A percentile compares a stretch with the other conserved stretches of the same genome.
Conservation (phyloP, 805 yeast species). For the Myxozyma mucilagina region DNA sequence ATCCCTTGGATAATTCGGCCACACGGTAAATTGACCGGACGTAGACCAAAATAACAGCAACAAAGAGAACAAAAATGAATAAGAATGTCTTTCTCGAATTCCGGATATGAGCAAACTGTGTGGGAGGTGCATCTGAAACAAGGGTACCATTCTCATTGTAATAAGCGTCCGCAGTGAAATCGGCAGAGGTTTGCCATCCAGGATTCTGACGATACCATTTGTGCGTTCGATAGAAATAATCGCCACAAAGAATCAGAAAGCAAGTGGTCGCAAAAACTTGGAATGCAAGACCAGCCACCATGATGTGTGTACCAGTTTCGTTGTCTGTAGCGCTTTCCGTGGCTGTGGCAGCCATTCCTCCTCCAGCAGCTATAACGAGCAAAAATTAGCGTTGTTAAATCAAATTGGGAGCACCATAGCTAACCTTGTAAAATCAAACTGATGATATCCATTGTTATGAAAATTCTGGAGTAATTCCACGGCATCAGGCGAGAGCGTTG, state of each 20-base stretch:
- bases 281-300: conserved; percentile 76
- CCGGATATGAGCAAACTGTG: conserved; percentile 17
- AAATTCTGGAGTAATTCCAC: conserved; percentile 60
- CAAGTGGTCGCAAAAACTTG: conserved; percentile 71
- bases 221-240: not conserved
- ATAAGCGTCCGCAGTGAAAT: not conserved
- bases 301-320: conserved; percentile 57
- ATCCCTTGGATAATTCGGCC: conserved; percentile 63
- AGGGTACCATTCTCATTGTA: not conserved
- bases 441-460: conserved; percentile 64
- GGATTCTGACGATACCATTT: not conserved
- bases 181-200: not conserved
- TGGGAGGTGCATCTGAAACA: not conserved
- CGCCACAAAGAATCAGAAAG: conserved; percentile 45
- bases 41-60: conserved; percentile 48
- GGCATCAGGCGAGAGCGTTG: conserved; percentile 53
- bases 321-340: conserved; percentile 41
- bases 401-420: not conserved
- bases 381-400: not conserved
- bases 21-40: conserved; percentile 69
- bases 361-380: conserved; percentile 48
- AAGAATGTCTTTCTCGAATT: not conserved
- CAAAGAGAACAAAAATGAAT: not conserved
- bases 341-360: conserved; percentile 64
- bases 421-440: conserved; percentile 59